phyloP scores from a whole-genome alignment of 1,284 basidiomycete species.

The Papiliotrema nemorosa region DNA sequence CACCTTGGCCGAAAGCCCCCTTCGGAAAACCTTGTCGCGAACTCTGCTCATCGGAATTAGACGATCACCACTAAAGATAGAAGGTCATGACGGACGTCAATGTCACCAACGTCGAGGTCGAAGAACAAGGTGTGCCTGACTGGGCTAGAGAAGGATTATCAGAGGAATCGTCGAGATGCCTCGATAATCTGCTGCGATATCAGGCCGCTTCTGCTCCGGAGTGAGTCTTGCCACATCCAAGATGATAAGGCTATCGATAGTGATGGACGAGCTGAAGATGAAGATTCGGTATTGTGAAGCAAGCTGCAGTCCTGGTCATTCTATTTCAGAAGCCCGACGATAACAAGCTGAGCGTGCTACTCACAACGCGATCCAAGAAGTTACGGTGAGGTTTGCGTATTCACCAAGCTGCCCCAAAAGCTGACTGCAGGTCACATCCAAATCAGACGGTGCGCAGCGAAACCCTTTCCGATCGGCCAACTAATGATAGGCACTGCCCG shows the following conservation, averaged over 20 bases:
- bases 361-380: constrained; percentile 76
- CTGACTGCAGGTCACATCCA: constrained; percentile 28
- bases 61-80: too few species aligned
- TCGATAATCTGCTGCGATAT: constrained; percentile 15
- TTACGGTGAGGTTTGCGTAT: constrained; percentile 52
- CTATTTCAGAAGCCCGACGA: constrained; percentile 65
- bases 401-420: not conserved
- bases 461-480: not conserved
- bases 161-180: constrained; percentile 23
- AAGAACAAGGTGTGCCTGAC: not conserved
- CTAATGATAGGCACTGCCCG: constrained; percentile 62
- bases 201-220: constrained; percentile 15
- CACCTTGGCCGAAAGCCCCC: too few species aligned
- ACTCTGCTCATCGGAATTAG: too few species aligned
- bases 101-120: too few species aligned
- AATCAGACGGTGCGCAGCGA: constrained; percentile 29
- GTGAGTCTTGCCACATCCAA: constrained; percentile 16
- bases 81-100: too few species aligned
- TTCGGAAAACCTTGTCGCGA: too few species aligned
- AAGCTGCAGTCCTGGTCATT: constrained; percentile 71
- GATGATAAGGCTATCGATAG: too few species aligned
- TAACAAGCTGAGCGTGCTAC: constrained; percentile 61
- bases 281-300: constrained; percentile 42
- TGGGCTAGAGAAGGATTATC: constrained; percentile 18
- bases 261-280: too few species aligned